These are phyloP conservation scores for Punica granatum DNA, from an alignment of 345 rosid genomes.

Conservation along the genomic window DNA sequence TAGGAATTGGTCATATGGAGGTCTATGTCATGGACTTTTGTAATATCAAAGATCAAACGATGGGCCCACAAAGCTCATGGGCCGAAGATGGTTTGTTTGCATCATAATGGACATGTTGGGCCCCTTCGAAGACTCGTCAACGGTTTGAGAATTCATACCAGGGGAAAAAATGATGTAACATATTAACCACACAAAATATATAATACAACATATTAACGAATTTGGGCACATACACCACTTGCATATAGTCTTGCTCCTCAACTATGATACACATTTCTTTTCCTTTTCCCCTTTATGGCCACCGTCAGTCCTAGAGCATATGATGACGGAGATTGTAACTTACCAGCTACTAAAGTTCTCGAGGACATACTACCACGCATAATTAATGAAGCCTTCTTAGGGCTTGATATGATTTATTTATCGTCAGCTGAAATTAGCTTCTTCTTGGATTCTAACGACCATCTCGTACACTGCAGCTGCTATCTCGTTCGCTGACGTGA, in stretches of 20 bases:
- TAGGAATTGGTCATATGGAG: background rate
- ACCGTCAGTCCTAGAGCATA: background rate
- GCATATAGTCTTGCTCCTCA: background rate
- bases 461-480: slow-evolving; percentile 45
- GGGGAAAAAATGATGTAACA: too few relatives aligned
- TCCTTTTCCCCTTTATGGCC: too few relatives aligned
- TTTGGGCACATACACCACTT: background rate
- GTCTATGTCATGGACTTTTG: background rate
- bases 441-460: slow-evolving; percentile 38
- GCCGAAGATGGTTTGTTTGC: background rate
- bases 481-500: slow-evolving; percentile 38
- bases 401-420: background rate
- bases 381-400: background rate
- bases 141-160: background rate
- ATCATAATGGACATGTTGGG: background rate
- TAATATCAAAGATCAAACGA: too few relatives aligned
- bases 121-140: background rate
- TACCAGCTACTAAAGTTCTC: background rate
- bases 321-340: background rate
- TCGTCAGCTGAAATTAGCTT: background rate
- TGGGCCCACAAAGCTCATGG: background rate
- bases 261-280: too few relatives aligned
- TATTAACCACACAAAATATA: too few relatives aligned
- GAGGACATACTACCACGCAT: background rate
- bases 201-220: too few relatives aligned